Conservation (phyloP, 345 rosid species). For the Citrus reticulata region DNA sequence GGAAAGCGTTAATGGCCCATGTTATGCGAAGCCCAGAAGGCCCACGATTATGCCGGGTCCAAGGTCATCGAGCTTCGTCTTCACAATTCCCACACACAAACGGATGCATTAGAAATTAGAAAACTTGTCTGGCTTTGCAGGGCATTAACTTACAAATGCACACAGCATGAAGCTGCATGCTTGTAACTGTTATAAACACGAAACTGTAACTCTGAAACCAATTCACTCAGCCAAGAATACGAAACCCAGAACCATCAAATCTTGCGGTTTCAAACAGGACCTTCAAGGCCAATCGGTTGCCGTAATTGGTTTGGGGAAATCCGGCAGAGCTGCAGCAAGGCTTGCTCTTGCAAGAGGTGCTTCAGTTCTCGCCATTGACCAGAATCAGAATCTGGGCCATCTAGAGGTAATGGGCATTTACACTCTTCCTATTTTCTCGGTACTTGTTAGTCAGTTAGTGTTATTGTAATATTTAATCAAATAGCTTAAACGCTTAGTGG, state of each 20-base stretch:
- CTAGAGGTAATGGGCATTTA: constrained; percentile 17
- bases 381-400: constrained; percentile 20
- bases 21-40: too few relatives aligned
- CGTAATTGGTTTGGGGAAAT: constrained; percentile 29
- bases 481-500: not conserved
- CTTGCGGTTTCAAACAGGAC: constrained; percentile 3
- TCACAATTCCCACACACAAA: too few relatives aligned
- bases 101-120: not conserved
- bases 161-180: not conserved
- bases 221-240: not conserved
- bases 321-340: constrained; percentile 29
- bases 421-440: not conserved
- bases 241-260: not conserved
- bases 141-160: not conserved
- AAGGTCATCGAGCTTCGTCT: too few relatives aligned
- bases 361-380: constrained; percentile 31
- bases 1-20: too few relatives aligned
- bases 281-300: constrained; percentile 13
- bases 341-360: constrained; percentile 39
- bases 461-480: not conserved
- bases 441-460: too few relatives aligned
- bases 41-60: too few relatives aligned
- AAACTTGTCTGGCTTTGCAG: not conserved
- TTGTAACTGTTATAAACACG: too few relatives aligned
- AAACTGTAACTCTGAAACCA: not conserved